A percentile compares a stretch with the other conserved stretches of the same genome.
These are phyloP conservation scores for Scolecobasidium constrictum DNA, from an alignment of 2,329 filamentous ascomycete species.

Conservation along the genomic window DNA sequence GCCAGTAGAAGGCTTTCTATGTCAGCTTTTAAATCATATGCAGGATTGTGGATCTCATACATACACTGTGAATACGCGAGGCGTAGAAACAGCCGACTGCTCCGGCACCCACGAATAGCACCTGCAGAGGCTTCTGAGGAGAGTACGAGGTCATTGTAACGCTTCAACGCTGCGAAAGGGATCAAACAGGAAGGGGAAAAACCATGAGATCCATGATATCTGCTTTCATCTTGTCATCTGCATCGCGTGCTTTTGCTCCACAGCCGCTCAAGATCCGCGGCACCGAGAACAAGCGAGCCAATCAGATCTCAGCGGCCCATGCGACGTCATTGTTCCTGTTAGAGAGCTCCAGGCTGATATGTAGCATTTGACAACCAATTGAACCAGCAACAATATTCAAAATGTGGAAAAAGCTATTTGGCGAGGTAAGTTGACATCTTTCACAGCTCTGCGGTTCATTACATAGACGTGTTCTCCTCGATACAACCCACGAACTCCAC, in stretches of 20 bases:
- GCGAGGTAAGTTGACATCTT: constrained; percentile 24
- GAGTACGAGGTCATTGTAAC: no score
- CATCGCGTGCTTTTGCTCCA: no score
- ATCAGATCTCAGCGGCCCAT: background rate
- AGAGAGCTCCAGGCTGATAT: background rate
- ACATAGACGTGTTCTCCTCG: constrained; percentile 9
- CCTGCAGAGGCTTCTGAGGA: constrained; percentile 32
- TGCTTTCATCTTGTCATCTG: no score
- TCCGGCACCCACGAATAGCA: constrained; percentile 59
- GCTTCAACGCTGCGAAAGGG: no score
- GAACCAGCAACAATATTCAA: background rate
- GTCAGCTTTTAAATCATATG: background rate
- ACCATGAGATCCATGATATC: no score
- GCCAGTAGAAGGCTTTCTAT: constrained; percentile 20
- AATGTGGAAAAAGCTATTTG: constrained; percentile 37
- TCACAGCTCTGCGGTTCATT: no score
- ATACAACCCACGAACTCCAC: background rate
- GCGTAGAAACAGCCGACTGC: constrained; percentile 66
- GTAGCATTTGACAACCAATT: background rate
- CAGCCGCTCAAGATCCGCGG: no score
- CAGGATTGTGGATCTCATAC: constrained; percentile 28
- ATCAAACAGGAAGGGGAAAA: no score
- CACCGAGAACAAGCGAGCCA: background rate
- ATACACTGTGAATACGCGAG: constrained; percentile 52
- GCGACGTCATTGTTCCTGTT: no score